Conservation (phyloP, 257 asterid species). For the Forsythia viridissima region DNA sequence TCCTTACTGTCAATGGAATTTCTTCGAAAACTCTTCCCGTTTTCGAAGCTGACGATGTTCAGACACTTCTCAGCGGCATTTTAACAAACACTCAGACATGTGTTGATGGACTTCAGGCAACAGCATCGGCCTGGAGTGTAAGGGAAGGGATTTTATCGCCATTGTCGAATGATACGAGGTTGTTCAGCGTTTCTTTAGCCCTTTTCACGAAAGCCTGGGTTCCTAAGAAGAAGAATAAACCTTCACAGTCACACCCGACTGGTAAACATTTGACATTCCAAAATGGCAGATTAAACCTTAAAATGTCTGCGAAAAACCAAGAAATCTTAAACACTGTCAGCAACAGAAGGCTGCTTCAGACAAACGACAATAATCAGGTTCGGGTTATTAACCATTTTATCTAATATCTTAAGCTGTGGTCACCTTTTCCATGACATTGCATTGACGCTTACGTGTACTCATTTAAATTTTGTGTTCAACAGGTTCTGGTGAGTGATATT, state of each 20-base stretch:
- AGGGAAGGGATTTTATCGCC: slow-evolving; percentile 49
- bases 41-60: slow-evolving; percentile 54
- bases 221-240: slow-evolving; percentile 29
- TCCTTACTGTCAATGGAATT: slow-evolving; percentile 31
- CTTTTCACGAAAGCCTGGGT: slow-evolving; percentile 69
- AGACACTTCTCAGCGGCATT: slow-evolving; percentile 67
- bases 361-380: slow-evolving; percentile 32
- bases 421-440: too few species aligned
- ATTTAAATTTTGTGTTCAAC: background rate
- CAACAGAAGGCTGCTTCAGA: slow-evolving; percentile 52
- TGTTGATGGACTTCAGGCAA: slow-evolving; percentile 53
- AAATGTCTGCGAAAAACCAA: slow-evolving; percentile 37
- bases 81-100: slow-evolving; percentile 74
- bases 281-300: slow-evolving; percentile 45
- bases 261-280: slow-evolving; percentile 8
- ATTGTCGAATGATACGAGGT: slow-evolving; percentile 56
- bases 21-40: slow-evolving; percentile 33
- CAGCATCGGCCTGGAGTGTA: slow-evolving; percentile 63
- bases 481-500: slow-evolving; percentile 46
- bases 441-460: background rate
- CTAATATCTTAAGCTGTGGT: background rate
- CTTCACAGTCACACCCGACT: background rate
- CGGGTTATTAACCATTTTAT: slow-evolving; percentile 16
- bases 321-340: slow-evolving; percentile 34
- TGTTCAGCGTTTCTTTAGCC: slow-evolving; percentile 65